These are phyloP conservation scores for Salix caprea DNA, from an alignment of 345 rosid species.

Conservation along the genomic window DNA sequence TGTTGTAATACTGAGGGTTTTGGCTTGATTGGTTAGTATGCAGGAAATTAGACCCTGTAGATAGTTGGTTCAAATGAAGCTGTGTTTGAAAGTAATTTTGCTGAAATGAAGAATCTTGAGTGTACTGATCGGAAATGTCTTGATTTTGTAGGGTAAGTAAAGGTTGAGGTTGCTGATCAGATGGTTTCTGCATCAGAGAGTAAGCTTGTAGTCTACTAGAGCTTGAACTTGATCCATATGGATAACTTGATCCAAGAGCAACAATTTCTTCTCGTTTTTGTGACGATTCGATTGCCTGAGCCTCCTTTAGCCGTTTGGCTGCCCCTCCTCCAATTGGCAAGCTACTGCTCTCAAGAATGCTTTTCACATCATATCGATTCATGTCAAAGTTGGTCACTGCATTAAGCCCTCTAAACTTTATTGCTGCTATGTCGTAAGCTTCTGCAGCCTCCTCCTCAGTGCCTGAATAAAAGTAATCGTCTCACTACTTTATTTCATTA, in stretches of 20 bases:
- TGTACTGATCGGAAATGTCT: slow-evolving; percentile 55
- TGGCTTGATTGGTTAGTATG: slow-evolving; percentile 36
- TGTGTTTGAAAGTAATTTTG: slow-evolving; percentile 72
- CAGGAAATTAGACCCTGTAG: slow-evolving; percentile 34
- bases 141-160: slow-evolving; percentile 63
- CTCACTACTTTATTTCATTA: background rate
- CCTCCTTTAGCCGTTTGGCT: slow-evolving; percentile 89
- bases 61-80: slow-evolving; percentile 68
- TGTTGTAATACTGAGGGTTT: slow-evolving; percentile 57
- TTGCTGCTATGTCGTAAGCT: slow-evolving; percentile 98
- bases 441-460: slow-evolving; percentile 99
- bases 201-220: slow-evolving; percentile 55
- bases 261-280: slow-evolving; percentile 83
- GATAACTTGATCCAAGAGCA: slow-evolving; percentile 65
- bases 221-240: slow-evolving; percentile 40
- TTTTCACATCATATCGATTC: slow-evolving; percentile 90
- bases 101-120: slow-evolving; percentile 52
- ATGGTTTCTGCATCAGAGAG: slow-evolving; percentile 55
- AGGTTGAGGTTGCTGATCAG: slow-evolving; percentile 49
- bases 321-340: slow-evolving; percentile 98
- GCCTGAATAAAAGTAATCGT: slow-evolving; percentile 31
- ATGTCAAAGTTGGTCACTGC: slow-evolving; percentile 98
- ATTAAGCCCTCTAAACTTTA: slow-evolving; percentile 82
- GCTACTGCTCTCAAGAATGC: slow-evolving; percentile 88
- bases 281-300: slow-evolving; percentile 89